Evolutionary conservation across 1,139 yeast genomes (phyloP).

Genomic region (Taiozyma sp.): DNA sequence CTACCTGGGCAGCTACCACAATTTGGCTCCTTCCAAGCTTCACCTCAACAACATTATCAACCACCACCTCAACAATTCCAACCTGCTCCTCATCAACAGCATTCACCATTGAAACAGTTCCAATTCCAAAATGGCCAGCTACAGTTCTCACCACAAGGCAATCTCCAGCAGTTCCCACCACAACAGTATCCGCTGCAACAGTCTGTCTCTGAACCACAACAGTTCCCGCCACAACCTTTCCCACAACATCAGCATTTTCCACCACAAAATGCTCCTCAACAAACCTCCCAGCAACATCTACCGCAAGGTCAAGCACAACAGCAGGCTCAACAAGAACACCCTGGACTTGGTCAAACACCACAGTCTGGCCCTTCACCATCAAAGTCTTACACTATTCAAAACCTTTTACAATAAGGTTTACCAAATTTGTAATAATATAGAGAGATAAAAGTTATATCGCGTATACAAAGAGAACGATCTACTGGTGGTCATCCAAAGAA

Average conservation of each 20-base stretch:
- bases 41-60: not conserved
- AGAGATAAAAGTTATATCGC: not conserved
- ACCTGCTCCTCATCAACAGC: not conserved
- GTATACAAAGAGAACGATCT: not conserved
- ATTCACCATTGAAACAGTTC: not conserved
- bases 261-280: not conserved
- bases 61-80: not conserved
- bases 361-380: constrained; percentile 1
- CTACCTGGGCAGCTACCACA: not conserved
- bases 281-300: not conserved
- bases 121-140: not conserved
- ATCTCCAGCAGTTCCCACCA: not conserved
- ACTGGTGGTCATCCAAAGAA: not conserved
- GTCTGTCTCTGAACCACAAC: not conserved
- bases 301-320: not conserved
- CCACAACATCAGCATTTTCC: not conserved
- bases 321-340: not conserved
- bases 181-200: not conserved
- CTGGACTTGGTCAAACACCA: not conserved
- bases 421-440: not conserved
- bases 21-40: not conserved
- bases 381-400: not conserved
- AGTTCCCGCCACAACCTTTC: not conserved
- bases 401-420: not conserved
- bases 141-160: not conserved